Base-by-base conservation (phyloP, 2,329 filamentous ascomycete species). In the Diaporthe australafricana region DNA sequence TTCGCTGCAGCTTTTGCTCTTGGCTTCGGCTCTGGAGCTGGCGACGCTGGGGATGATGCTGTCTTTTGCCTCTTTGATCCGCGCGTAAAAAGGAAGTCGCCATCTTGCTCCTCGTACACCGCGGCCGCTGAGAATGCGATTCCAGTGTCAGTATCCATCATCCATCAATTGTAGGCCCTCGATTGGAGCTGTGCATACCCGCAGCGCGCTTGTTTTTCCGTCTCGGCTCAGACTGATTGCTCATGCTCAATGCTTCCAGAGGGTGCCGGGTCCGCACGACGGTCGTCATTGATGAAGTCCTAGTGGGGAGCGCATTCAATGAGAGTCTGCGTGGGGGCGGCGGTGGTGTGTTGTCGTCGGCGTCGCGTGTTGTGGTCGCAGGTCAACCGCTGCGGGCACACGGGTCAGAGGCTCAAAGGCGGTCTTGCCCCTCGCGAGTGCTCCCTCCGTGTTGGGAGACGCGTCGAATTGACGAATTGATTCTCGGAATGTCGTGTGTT, bases 51-150 rank as follows among this genome's bases (percentile, higher is more conserved):
- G 78, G 82, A 62, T 83, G 82, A 20, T 20, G 74, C 69, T 53
- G 88, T 87, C 82, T 92, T 94, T 73, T 87, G 86, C 77, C 89
- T 84, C 78, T 93, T 93, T 14, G 91, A 85, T 74, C 87, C 90
- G 76, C 93, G 89, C 74, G 91, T 90, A 80, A 95, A 95, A 71
- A 90, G 86, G 77, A 95, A 95, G 74, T 93, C 93, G 77, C 93
- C 93, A 83, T 93, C 91, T 77, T 93, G 89, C 80, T 95, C 93
- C 77, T 94, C 92, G 77, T 92, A 92, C 74, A 82, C 86, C 62
- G 78, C 77, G 65, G 77, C 70, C 70, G 77, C 79, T 79, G 70
- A 57, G 16, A 47, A 4, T 17, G 25, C 35, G 42, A 67, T 25
- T 5, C 3, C 16, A 22, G 11, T 9, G 52, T 74, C 60, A 52